These are phyloP conservation scores for Aspergillus bridgeri DNA, from an alignment of 495 filamentous ascomycete species.

Conservation along the genomic window DNA sequence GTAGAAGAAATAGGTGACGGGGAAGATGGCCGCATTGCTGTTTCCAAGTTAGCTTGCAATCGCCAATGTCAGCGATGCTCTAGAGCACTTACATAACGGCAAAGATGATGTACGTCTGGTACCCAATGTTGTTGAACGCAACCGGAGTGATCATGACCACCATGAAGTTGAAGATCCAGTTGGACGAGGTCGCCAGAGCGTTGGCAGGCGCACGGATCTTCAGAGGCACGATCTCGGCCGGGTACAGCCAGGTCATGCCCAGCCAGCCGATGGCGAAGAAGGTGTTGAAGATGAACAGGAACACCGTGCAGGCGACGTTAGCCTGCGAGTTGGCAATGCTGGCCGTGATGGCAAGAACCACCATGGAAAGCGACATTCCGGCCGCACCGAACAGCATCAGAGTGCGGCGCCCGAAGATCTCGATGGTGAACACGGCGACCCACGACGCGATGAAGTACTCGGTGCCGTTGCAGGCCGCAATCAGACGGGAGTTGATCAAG, in stretches of 20 bases:
- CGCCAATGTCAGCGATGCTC: neutral
- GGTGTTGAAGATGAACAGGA: constrained; percentile 72
- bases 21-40: constrained; percentile 67
- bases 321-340: constrained; percentile 27
- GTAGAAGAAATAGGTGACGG: constrained; percentile 70
- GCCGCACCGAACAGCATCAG: constrained; percentile 70
- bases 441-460: constrained; percentile 73
- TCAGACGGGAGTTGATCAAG: constrained; percentile 56
- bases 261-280: constrained; percentile 78
- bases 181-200: constrained; percentile 60
- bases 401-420: constrained; percentile 63
- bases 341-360: constrained; percentile 55
- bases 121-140: constrained; percentile 62
- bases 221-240: constrained; percentile 67
- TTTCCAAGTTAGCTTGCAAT: constrained; percentile 14
- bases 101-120: constrained; percentile 76
- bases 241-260: constrained; percentile 74
- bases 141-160: constrained; percentile 73
- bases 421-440: constrained; percentile 68
- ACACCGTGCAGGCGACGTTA: constrained; percentile 51
- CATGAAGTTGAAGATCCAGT: constrained; percentile 51
- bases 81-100: constrained; percentile 56
- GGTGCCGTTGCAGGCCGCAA: constrained; percentile 70
- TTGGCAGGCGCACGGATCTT: constrained; percentile 72
- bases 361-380: constrained; percentile 69